Percentiles rank a stretch among this genome's conserved stretches.
These are phyloP conservation scores for Flaveria robusta DNA, from an alignment of 129 eudicot species.

Conservation along the genomic window DNA sequence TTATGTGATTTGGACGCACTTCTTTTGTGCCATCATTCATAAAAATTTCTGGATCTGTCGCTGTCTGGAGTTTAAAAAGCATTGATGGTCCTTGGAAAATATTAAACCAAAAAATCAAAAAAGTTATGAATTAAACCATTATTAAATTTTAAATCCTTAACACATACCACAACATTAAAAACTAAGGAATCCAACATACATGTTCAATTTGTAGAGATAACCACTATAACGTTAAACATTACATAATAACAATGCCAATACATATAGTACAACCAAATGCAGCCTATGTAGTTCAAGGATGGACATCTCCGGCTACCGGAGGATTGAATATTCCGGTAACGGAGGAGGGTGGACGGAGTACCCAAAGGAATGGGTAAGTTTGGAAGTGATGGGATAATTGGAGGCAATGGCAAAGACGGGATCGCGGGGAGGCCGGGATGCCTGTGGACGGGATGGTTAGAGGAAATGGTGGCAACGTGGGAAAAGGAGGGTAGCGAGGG, in stretches of 20 bases:
- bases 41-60: no score
- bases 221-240: background rate
- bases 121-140: background rate
- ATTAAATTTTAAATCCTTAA: background rate
- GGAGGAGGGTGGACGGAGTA: conserved; percentile 17
- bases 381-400: conserved; percentile 6
- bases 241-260: background rate
- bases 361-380: conserved; percentile 20
- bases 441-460: background rate
- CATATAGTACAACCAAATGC: background rate
- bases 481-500: background rate
- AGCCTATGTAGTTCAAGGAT: conserved; percentile 21
- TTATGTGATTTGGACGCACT: no score
- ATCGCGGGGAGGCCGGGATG: background rate
- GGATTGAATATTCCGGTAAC: conserved; percentile 23
- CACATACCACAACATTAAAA: background rate
- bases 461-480: conserved; percentile 16
- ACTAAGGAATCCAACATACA: background rate
- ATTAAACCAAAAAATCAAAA: background rate
- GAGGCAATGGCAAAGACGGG: background rate
- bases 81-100: background rate
- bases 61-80: no score
- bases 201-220: background rate
- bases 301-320: conserved; percentile 12
- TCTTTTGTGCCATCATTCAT: no score